Evolutionary conservation across 176 grass and related monocot species (phyloP).

Genomic region (Triticum aestivum): DNA sequence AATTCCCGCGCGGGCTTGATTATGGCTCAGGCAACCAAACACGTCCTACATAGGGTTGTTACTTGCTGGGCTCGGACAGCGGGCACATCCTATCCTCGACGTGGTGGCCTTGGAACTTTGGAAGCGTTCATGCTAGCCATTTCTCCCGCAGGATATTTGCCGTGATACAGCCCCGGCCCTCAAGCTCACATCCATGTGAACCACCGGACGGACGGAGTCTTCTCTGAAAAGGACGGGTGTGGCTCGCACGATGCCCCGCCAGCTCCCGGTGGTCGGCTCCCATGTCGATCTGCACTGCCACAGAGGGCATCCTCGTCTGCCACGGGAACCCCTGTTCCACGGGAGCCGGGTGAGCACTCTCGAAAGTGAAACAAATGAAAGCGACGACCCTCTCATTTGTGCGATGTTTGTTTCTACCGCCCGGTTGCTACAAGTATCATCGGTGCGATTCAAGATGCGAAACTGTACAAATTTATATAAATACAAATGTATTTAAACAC

Average conservation of each 20-base stretch:
- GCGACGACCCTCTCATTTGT: not conserved
- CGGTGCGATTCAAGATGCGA: too few species aligned
- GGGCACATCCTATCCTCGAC: not conserved
- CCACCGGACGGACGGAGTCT: not conserved
- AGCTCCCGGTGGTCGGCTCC: not conserved
- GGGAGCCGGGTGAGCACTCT: not conserved
- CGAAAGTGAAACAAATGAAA: not conserved
- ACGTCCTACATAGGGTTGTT: not conserved
- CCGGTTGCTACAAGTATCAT: too few species aligned
- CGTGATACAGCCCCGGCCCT: not conserved
- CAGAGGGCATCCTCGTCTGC: constrained; percentile 24
- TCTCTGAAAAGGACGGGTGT: not conserved
- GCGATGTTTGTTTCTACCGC: not conserved
- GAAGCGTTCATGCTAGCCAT: not conserved
- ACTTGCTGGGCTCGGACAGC: too few species aligned
- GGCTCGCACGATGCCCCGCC: constrained; percentile 6
- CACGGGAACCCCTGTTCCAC: constrained; percentile 24
- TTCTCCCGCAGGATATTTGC: not conserved
- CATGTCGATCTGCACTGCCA: not conserved
- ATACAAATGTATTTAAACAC: too few species aligned
- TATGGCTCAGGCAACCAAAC: too few species aligned
- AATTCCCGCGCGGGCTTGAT: too few species aligned
- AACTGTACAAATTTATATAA: too few species aligned
- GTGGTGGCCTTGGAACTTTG: not conserved
- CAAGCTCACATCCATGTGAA: not conserved